Evolutionary conservation across 176 grass and related monocot genomes (phyloP).

Genomic region (Carex cristatella): DNA sequence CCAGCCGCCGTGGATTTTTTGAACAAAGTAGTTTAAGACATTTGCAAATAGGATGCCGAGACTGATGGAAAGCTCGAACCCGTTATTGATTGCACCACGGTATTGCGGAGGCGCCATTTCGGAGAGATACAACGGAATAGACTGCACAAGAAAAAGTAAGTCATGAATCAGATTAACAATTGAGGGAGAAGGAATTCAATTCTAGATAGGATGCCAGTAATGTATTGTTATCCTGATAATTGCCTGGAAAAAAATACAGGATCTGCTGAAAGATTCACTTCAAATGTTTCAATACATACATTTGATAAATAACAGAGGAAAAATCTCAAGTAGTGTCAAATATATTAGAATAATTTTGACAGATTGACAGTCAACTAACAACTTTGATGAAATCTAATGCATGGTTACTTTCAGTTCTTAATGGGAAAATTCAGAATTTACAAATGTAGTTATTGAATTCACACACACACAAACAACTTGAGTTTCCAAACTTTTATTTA

Average conservation of each 20-base stretch:
- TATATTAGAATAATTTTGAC: background rate
- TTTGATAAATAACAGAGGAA: background rate
- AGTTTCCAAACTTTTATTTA: background rate
- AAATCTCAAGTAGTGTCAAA: background rate
- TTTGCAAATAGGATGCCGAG: constrained; percentile 70
- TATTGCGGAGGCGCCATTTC: constrained; percentile 73
- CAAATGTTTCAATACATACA: background rate
- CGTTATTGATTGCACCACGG: constrained; percentile 74
- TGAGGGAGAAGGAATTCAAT: background rate
- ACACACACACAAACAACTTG: background rate
- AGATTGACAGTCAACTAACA: background rate
- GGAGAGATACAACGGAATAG: constrained; percentile 78
- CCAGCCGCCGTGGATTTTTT: constrained; percentile 38
- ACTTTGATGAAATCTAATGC: background rate
- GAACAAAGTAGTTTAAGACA: constrained; percentile 71
- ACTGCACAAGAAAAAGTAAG: constrained; percentile 30
- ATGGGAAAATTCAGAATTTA: background rate
- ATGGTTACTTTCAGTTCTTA: background rate
- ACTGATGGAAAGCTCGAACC: constrained; percentile 69
- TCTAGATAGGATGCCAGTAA: background rate
- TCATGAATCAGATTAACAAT: constrained; percentile 5
- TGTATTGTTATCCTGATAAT: background rate
- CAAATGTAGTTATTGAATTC: background rate
- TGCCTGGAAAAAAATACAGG: background rate
- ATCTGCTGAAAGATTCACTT: background rate